phyloP scores from a whole-genome alignment of 495 filamentous ascomycete genomes.

The Neurospora sp. region DNA sequence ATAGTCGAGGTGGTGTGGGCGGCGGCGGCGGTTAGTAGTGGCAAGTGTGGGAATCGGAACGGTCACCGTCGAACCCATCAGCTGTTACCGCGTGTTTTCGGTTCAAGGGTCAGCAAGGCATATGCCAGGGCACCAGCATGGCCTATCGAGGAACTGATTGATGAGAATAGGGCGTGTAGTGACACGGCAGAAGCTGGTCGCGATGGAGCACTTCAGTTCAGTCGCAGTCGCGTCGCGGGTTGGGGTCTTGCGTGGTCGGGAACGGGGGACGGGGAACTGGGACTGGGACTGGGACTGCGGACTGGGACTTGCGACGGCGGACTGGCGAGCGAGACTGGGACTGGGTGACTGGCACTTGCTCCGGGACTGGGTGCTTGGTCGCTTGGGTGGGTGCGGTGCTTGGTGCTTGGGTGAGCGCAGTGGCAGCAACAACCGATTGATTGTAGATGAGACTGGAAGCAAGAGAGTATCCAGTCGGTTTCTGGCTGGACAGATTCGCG shows the following conservation, averaged over 20 bases:
- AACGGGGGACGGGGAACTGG: slow-evolving; percentile 5
- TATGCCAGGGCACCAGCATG: slow-evolving; percentile 7
- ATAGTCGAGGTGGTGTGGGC: not conserved
- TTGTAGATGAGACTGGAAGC: not conserved
- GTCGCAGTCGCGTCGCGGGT: slow-evolving; percentile 41
- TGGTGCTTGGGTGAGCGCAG: slow-evolving; percentile 7
- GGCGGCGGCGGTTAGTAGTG: not conserved
- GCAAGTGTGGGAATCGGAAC: slow-evolving; percentile 4
- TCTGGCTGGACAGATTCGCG: slow-evolving; percentile 9
- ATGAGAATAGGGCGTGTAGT: slow-evolving; percentile 30
- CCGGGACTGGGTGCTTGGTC: not conserved
- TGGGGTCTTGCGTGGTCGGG: slow-evolving; percentile 6
- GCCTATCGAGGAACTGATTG: slow-evolving; percentile 21
- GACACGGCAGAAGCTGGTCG: slow-evolving; percentile 35
- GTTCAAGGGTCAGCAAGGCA: not conserved
- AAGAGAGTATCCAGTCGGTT: slow-evolving; percentile 10
- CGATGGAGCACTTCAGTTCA: slow-evolving; percentile 28
- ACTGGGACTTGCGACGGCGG: not conserved
- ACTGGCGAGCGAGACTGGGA: not conserved
- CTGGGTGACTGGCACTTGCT: not conserved
- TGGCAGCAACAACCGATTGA: slow-evolving; percentile 3
- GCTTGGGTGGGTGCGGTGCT: not conserved
- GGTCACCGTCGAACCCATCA: slow-evolving; percentile 36
- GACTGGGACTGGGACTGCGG: not conserved
- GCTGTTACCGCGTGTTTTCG: slow-evolving; percentile 16